A percentile compares a stretch with the other conserved stretches of the same genome.
Evolutionary conservation across 805 yeast genomes (phyloP).

Genomic region (Pichia heedii): DNA sequence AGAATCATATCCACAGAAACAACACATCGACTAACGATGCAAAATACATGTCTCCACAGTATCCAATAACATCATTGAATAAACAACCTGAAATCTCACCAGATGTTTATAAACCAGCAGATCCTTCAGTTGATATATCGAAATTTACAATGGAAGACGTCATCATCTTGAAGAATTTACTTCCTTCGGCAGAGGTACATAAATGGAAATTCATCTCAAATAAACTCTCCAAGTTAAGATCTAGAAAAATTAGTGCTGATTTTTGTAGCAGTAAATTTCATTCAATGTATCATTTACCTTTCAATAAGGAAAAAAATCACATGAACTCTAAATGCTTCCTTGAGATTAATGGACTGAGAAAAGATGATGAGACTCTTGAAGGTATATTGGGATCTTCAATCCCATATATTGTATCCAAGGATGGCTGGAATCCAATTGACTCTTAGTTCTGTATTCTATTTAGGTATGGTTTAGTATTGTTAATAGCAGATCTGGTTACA

Average conservation of each 20-base stretch:
- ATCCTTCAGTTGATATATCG: slow-evolving; percentile 16
- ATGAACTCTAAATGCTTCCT: slow-evolving; percentile 17
- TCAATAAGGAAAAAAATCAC: slow-evolving; percentile 19
- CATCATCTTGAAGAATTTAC: slow-evolving; percentile 18
- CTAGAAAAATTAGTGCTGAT: slow-evolving; percentile 25
- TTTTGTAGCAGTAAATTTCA: slow-evolving; percentile 24
- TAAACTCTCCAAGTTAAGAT: slow-evolving; percentile 22
- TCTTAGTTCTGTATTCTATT: too few relatives aligned
- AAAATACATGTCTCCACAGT: too few relatives aligned
- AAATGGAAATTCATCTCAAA: slow-evolving; percentile 28
- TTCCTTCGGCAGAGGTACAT: slow-evolving; percentile 26
- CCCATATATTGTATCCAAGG: slow-evolving; percentile 23
- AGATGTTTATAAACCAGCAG: slow-evolving; percentile 18
- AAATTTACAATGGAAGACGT: slow-evolving; percentile 26
- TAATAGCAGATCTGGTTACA: too few relatives aligned
- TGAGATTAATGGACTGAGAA: slow-evolving; percentile 8
- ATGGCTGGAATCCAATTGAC: slow-evolving; percentile 23
- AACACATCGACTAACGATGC: neutral
- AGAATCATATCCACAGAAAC: neutral
- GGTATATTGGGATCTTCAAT: slow-evolving; percentile 27
- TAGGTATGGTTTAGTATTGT: too few relatives aligned
- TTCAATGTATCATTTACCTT: slow-evolving; percentile 26
- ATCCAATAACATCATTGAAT: too few relatives aligned
- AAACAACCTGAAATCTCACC: slow-evolving; percentile 6
- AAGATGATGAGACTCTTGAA: slow-evolving; percentile 17